A percentile compares a stretch with the other conserved stretches of the same genome.
These are phyloP conservation scores for Pterocarpus macrocarpus DNA, from an alignment of 306 rosid species.

Conservation along the genomic window DNA sequence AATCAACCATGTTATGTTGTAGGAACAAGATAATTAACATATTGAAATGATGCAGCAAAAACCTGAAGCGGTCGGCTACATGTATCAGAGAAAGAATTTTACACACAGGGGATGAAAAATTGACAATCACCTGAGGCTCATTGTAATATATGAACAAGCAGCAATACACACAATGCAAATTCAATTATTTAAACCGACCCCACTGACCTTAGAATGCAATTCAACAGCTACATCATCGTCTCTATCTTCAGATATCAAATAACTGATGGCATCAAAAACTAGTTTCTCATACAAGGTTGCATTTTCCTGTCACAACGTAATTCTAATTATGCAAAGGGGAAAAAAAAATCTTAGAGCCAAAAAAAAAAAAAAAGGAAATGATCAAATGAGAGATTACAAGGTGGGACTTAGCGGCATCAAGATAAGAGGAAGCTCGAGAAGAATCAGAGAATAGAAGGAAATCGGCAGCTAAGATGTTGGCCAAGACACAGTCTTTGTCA, in stretches of 20 bases:
- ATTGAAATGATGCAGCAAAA: constrained; percentile 1
- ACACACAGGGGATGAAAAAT: neutral
- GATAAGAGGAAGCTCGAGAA: constrained; percentile 60
- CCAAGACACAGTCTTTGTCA: constrained; percentile 80
- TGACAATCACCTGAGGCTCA: neutral
- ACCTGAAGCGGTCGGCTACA: constrained; percentile 9
- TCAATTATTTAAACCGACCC: neutral
- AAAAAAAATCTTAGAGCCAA: neutral
- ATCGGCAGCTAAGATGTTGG: constrained; percentile 77
- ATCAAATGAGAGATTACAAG: constrained; percentile 58
- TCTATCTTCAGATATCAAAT: constrained; percentile 67
- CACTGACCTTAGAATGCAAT: constrained; percentile 68
- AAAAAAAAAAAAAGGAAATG: neutral
- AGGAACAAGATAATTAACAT: constrained; percentile 18
- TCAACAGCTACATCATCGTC: constrained; percentile 82
- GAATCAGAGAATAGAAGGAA: constrained; percentile 61
- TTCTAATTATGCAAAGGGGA: neutral
- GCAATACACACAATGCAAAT: neutral
- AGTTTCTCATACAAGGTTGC: constrained; percentile 88
- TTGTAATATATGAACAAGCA: neutral
- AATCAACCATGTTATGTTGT: neutral
- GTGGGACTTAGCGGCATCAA: constrained; percentile 65
- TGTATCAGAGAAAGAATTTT: constrained; percentile 10
- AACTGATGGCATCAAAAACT: constrained; percentile 66
- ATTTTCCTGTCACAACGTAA: constrained; percentile 65